Percentiles rank a stretch among this genome's conserved stretches.
Evolutionary conservation across 2,329 filamentous ascomycete genomes (phyloP).

Genomic region (Neocucurbitaria cava): DNA sequence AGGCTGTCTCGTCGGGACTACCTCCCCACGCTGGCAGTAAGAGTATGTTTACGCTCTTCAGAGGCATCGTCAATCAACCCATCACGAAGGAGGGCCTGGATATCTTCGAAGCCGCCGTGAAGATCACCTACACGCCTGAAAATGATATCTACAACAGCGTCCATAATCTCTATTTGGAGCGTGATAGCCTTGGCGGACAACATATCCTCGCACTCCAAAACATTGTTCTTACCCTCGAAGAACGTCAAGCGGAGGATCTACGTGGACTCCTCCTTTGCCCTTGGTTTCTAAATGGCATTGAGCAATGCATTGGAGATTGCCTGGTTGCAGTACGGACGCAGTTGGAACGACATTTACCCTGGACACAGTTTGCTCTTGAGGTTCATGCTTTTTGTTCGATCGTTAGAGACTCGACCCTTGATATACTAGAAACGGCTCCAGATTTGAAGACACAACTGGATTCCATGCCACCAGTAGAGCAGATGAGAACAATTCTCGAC

Average conservation of each 20-base stretch:
- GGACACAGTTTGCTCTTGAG: constrained; percentile 27
- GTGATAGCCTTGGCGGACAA: constrained; percentile 21
- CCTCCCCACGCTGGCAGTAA: neutral
- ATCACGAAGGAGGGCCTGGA: constrained; percentile 29
- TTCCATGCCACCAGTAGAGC: neutral
- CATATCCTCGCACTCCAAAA: constrained; percentile 24
- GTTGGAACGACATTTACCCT: constrained; percentile 19
- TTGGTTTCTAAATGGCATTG: constrained; percentile 28
- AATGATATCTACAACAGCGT: constrained; percentile 19
- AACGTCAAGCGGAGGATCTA: constrained; percentile 17
- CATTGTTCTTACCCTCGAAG: constrained; percentile 25
- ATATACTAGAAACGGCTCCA: constrained; percentile 6
- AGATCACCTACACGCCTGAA: constrained; percentile 16
- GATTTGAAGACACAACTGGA: neutral
- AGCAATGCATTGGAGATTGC: constrained; percentile 32
- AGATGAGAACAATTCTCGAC: constrained; percentile 16
- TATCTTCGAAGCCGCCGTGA: constrained; percentile 28
- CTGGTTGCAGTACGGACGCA: constrained; percentile 23
- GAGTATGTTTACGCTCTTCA: constrained; percentile 27
- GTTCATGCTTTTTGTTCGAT: constrained; percentile 27
- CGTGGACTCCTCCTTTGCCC: constrained; percentile 21
- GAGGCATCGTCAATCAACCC: constrained; percentile 16
- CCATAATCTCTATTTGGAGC: constrained; percentile 10
- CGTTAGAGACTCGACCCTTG: constrained; percentile 22
- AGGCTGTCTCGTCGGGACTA: neutral